Base-by-base conservation (phyloP, 495 filamentous ascomycete species). In the Neurospora sp. region DNA sequence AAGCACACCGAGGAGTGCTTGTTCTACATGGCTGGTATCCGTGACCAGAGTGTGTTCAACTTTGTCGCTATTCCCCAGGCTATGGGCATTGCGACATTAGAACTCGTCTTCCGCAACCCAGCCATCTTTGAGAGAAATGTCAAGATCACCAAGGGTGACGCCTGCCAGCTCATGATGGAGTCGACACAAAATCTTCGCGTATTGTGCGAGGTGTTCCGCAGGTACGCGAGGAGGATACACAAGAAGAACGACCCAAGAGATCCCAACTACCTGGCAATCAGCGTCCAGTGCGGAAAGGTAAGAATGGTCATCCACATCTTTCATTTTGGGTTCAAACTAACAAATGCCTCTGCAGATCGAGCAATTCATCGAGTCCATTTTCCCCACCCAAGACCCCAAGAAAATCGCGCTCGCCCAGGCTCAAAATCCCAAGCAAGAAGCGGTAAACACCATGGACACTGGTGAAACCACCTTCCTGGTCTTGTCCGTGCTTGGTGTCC, bases 1-100 rank as follows among this genome's bases (percentile, higher is more conserved):
- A 87, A 89, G 79, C 94, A 97, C 76, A 93, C 90, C 39, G 93
- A 97, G 75, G 93, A 98, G 77, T 98, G 94, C 82, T 84, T 99
- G 10, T 98, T 94, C 85, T 99, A 99, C 85, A 92, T 99, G 83
- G 96, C 96, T 31, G 96, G 94, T 27, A 87, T 98, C 62, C 93
- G 92, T 73, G 96, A 99, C 81, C 96, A 98, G 84, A 96, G 92
- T 81, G 94, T 97, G n/a, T 99, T 99, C 91, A 98, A 99, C 86
- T 99, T 99, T 81, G 93, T 93, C 59, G 95, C 96, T 59, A 99
- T 99, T 77, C 96, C 96, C n/a, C 96, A 99, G 82, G 85, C 90
- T 74, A 99, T 99, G 96, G 96, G 96, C 38, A 98, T 99, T 82
- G 95, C 96, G 3, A 98, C 95, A 1, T 81, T 98, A 48, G 90